Evolutionary conservation across 176 grass and related monocot species (phyloP).

Genomic region (Aegilops bicornis): DNA sequence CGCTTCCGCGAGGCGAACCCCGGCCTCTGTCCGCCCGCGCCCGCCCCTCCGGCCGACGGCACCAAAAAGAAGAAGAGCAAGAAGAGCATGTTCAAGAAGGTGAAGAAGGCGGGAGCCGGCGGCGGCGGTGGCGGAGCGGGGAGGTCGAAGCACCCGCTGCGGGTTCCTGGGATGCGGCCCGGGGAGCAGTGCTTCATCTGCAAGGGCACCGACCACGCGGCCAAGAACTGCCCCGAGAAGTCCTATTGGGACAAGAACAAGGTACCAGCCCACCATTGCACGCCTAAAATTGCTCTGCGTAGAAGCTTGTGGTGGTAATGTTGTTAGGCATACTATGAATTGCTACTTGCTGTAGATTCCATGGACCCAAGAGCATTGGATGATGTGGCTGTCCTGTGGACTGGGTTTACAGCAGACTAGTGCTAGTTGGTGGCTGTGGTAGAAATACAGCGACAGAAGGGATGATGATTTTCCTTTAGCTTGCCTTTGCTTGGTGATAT

Average conservation of each 20-base stretch:
- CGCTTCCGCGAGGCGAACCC: conserved; percentile 72
- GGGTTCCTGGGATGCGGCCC: conserved; percentile 87
- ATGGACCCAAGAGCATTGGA: not conserved
- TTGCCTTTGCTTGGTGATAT: not conserved
- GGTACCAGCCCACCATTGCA: conserved; percentile 33
- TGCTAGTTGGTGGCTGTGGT: not conserved
- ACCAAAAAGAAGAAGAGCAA: conserved; percentile 49
- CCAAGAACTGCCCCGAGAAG: conserved; percentile 90
- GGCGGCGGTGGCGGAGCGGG: conserved; percentile 7
- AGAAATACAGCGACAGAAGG: not conserved
- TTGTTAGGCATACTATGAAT: not conserved
- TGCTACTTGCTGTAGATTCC: not conserved
- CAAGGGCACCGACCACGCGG: conserved; percentile 79
- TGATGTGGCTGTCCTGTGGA: not conserved
- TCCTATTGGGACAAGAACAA: conserved; percentile 90
- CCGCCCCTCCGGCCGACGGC: conserved; percentile 22
- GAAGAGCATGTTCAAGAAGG: conserved; percentile 50
- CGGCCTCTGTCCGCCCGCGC: conserved; percentile 39
- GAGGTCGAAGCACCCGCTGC: conserved; percentile 69
- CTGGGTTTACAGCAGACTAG: not conserved
- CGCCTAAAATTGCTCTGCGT: not conserved
- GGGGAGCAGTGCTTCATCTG: conserved; percentile 99
- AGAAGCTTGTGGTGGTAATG: not conserved
- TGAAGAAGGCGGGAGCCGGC: conserved; percentile 12
- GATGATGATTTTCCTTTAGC: not conserved